Percentiles rank a stretch among this genome's conserved stretches.
Conservation (phyloP, 192 early-diverging fungal species). For the Backusella luteola region DNA sequence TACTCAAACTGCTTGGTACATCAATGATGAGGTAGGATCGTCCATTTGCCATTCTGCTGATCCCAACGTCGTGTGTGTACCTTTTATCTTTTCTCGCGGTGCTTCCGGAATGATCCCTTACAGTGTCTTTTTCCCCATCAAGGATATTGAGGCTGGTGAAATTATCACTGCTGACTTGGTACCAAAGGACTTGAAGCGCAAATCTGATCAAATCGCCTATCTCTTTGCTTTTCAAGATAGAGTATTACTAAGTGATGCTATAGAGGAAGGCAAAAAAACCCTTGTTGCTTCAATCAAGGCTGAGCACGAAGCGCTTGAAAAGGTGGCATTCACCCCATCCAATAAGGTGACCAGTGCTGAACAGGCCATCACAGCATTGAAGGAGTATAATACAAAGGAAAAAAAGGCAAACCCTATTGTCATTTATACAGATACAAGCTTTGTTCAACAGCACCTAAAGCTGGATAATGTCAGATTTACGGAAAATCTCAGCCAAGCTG, state of each 20-base stretch:
- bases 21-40: conserved; percentile 51
- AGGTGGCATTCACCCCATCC: background rate
- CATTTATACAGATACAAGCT: conserved; percentile 43
- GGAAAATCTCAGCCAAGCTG: conserved; percentile 35
- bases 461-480: conserved; percentile 36
- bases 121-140: conserved; percentile 64
- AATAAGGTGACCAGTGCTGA: background rate
- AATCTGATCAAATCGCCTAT: conserved; percentile 50
- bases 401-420: background rate
- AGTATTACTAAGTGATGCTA: conserved; percentile 25
- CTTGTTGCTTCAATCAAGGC: conserved; percentile 6
- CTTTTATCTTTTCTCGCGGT: conserved; percentile 59
- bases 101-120: conserved; percentile 55
- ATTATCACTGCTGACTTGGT: conserved; percentile 57
- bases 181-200: conserved; percentile 52
- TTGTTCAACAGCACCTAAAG: conserved; percentile 42
- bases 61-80: conserved; percentile 61
- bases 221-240: conserved; percentile 44
- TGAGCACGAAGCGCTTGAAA: background rate
- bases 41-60: conserved; percentile 57
- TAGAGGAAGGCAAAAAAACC: background rate
- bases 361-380: background rate
- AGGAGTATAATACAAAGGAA: conserved; percentile 9
- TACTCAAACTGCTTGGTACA: conserved; percentile 52
- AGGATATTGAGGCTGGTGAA: conserved; percentile 49